Base-by-base conservation (phyloP, 345 rosid species). In the Euphorbia lathyris region DNA sequence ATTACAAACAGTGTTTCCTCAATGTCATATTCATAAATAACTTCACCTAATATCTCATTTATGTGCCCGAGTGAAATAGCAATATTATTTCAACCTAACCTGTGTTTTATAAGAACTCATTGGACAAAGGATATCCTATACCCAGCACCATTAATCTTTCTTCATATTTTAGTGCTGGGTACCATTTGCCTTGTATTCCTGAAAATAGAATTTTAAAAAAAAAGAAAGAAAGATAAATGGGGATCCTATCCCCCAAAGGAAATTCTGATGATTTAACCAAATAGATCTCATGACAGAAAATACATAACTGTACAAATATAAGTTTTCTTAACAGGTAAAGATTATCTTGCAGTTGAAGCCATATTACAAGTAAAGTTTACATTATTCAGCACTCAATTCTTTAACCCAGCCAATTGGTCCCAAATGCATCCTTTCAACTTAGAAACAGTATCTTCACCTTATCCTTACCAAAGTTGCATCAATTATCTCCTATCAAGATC, bases 391-490 rank as follows among this genome's bases (percentile, higher is more conserved):
- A 4, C 11, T 40, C 11, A 4, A 40, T 40, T 9, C 11, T 32
- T 32, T 32, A 2, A 32, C 5, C 36, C 36, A n/a, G n/a, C n/a
- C n/a, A n/a, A n/a, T n/a, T n/a, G n/a, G 7, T 9, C 11, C 43
- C 43, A 40, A 40, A 40, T 40, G 7, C 43, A 40, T 40, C 43
- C 1, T 40, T 40, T 9, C 57, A 16, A 3, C 34, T 48, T 3
- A 65, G 40, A 16, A 51, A 58, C 42, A 30, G 36, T 30, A 58
- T 58, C 23, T 58, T 29, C n/a, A 14, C 42, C 36, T 67, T 38
- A 55, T 55, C 63, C 40, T 47, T 59, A 59, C 30, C 23, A 22
- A 60, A 36, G 58, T 60, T 32, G 73, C 48, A 70, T 59, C 50
- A 47, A 20, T 69, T 63, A 47, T 48, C 58, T 60, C 22, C 43